Conservation (phyloP, 345 rosid genomes). For the Populus ilicifolia region DNA sequence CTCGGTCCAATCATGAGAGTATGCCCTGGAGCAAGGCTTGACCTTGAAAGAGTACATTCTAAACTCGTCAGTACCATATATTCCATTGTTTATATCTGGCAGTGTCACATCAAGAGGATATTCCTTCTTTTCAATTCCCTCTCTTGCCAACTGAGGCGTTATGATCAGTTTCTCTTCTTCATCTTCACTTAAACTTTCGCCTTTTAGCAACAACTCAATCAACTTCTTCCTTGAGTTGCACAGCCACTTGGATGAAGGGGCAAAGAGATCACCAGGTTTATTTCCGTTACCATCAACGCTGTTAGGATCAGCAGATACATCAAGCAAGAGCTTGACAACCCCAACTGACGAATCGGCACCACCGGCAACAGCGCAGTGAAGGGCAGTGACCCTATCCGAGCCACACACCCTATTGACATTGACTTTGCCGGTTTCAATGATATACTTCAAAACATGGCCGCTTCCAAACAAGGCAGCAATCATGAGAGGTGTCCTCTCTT, state of each 20-base stretch:
- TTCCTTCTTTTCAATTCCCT: conserved; percentile 63
- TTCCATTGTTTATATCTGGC: conserved; percentile 89
- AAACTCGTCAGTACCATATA: conserved; percentile 84
- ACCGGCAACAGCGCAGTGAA: conserved; percentile 89
- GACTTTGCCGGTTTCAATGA: conserved; percentile 41
- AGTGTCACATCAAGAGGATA: conserved; percentile 77
- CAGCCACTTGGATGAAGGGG: conserved; percentile 31
- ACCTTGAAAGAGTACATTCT: conserved; percentile 92
- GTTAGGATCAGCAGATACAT: conserved; percentile 56
- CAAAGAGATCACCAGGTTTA: conserved; percentile 58
- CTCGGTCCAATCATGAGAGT: conserved; percentile 98
- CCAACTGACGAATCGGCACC: conserved; percentile 49
- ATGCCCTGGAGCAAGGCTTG: conserved; percentile 97
- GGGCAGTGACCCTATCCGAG: conserved; percentile 74
- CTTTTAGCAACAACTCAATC: conserved; percentile 55
- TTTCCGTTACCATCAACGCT: conserved; percentile 60
- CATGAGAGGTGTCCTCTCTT: conserved; percentile 78
- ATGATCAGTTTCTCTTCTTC: conserved; percentile 42
- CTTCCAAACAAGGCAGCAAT: conserved; percentile 86
- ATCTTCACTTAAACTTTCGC: conserved; percentile 32
- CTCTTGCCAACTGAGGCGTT: conserved; percentile 42
- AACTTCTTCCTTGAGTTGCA: conserved; percentile 46
- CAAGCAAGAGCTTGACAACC: conserved; percentile 62
- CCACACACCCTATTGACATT: conserved; percentile 69
- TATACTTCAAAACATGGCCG: conserved; percentile 49